A percentile compares a stretch with the other conserved stretches of the same genome.
These are phyloP conservation scores for Vitis rupestris DNA, from an alignment of 164 flowering plant species.

Conservation along the genomic window DNA sequence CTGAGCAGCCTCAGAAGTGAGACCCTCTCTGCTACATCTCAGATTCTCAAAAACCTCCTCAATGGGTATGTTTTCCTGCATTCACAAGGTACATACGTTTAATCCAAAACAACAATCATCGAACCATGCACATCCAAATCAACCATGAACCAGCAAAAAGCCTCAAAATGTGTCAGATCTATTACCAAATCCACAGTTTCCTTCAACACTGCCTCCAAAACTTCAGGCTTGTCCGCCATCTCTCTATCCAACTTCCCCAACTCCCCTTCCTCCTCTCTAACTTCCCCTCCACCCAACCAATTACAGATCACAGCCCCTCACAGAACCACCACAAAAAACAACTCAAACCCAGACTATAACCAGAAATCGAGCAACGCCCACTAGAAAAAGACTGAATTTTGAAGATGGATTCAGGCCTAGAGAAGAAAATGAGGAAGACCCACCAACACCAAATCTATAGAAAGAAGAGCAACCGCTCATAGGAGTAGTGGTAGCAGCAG, in stretches of 20 bases:
- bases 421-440: conserved; percentile 17
- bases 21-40: conserved; percentile 71
- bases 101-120: conserved; percentile 5
- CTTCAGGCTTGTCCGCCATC: conserved; percentile 65
- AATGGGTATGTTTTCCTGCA: conserved; percentile 77
- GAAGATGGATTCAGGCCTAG: not conserved
- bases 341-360: not conserved
- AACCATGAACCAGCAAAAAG: conserved; percentile 2
- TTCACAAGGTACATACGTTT: conserved; percentile 14
- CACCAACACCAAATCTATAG: conserved; percentile 38
- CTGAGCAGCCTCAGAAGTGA: conserved; percentile 51
- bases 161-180: conserved; percentile 29
- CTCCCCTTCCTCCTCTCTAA: conserved; percentile 9
- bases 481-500: conserved; percentile 16
- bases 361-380: conserved; percentile 2
- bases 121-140: conserved; percentile 2
- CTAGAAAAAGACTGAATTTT: not conserved
- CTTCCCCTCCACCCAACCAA: not conserved
- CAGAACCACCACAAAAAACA: conserved; percentile 10
- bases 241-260: conserved; percentile 13
- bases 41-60: conserved; percentile 81
- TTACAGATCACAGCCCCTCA: conserved; percentile 19
- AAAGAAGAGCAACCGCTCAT: conserved; percentile 22
- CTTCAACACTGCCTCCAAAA: conserved; percentile 69
- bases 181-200: conserved; percentile 84